Percentiles rank a stretch among this genome's conserved stretches.
These are phyloP conservation scores for Metarhizium brunneum DNA, from an alignment of 2,329 filamentous ascomycete genomes.

Conservation along the genomic window DNA sequence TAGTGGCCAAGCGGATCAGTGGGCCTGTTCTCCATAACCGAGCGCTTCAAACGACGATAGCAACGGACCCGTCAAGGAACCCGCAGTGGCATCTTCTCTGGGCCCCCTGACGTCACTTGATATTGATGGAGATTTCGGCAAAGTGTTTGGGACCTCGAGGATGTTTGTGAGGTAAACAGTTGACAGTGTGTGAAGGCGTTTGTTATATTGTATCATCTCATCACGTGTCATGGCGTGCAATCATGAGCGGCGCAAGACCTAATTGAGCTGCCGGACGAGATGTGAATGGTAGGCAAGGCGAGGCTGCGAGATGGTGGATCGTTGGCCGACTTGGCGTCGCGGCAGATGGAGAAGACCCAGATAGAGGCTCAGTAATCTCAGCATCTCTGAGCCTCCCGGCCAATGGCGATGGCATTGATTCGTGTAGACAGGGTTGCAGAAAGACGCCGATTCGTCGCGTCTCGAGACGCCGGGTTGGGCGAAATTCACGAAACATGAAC, in stretches of 20 bases:
- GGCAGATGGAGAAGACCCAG: neutral
- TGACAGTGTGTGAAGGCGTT: neutral
- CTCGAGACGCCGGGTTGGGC: neutral
- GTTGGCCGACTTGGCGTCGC: constrained; percentile 1
- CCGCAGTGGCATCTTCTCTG: neutral
- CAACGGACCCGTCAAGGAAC: neutral
- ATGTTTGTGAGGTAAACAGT: neutral
- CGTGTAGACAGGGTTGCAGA: neutral
- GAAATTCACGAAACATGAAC: neutral
- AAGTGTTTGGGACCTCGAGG: neutral
- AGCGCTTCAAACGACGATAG: neutral
- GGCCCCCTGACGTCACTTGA: constrained; percentile 1
- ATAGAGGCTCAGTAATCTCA: neutral
- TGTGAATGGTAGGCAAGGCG: neutral
- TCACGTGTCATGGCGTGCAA: constrained; percentile 4
- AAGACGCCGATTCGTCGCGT: constrained; percentile 1
- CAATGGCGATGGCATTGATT: neutral
- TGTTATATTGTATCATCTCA: neutral
- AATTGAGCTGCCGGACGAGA: neutral
- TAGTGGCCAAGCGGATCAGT: neutral
- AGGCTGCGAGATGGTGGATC: constrained; percentile 6
- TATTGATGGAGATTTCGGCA: neutral
- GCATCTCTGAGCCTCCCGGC: neutral
- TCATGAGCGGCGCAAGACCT: neutral
- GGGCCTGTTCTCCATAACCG: constrained; percentile 1